Conservation (phyloP, 257 asterid genomes). For the Cynanchum wilfordii region DNA sequence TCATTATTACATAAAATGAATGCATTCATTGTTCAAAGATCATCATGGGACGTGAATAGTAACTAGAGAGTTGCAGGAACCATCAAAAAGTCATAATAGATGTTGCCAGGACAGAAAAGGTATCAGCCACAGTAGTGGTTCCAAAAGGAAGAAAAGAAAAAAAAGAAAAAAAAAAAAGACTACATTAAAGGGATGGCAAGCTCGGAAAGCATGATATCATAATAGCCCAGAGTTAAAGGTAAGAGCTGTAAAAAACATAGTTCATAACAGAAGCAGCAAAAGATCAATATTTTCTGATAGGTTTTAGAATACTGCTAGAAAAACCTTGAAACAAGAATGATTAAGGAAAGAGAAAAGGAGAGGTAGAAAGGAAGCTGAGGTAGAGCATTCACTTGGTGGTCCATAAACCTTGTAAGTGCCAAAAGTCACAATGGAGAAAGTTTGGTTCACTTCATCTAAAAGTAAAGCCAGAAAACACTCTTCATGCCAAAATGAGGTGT, state of each 20-base stretch:
- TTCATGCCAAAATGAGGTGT: background rate
- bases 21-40: background rate
- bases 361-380: slow-evolving; percentile 11
- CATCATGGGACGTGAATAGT: background rate
- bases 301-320: background rate
- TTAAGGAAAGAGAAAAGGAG: slow-evolving; percentile 5
- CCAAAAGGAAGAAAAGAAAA: background rate
- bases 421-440: background rate
- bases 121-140: background rate
- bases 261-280: background rate
- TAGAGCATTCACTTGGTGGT: slow-evolving; percentile 10
- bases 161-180: background rate
- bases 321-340: background rate
- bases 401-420: background rate
- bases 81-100: background rate
- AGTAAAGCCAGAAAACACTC: background rate
- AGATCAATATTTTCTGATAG: background rate
- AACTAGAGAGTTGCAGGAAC: background rate
- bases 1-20: background rate
- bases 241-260: background rate
- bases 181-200: background rate
- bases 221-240: background rate
- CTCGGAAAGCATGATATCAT: background rate
- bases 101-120: background rate
- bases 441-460: background rate